Evolutionary conservation across 108 stramenopile species (phyloP), one percentile per base, ranked within the genome.

Genomic region (Fistulifera solaris): DNA sequence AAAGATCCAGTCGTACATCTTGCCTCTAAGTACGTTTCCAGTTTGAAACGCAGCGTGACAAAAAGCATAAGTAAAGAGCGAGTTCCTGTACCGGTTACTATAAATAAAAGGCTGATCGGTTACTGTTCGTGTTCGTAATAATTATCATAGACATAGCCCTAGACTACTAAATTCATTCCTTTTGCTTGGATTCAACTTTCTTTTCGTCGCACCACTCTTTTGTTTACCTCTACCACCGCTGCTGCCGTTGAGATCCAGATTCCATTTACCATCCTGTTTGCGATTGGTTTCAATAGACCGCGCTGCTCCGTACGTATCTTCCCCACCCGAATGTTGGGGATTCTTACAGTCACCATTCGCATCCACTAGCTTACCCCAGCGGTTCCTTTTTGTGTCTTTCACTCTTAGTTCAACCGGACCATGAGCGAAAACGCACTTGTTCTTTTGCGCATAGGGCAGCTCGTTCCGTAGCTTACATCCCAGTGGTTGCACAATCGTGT

Each of bases 381-480:
- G 60, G 63, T 82, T 72, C 44, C 71, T 62, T 67, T 94, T 94
- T 19, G 81, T 81, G 54, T 93, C 93, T 54, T 94, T 94, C 22
- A 97, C 90, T 27, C 96, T 76, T 48, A 97, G 71, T 66, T 97
- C 96, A 7, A 85, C 72, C 2, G 94, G 94, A 16, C 93, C 90
- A 67, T 97, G 96, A 7, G 96, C 96, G 62, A 97, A 97, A 41
- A 90, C 78, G 59, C 96, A 97, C 61, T 93, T 95, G 59, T 76
- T 83, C 70, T 83, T 87, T 76, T 81, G 19, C 81, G 70, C 94
- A 95, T 97, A 0, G 96, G 85, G 40, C 94, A 95, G 55, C 59
- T 62, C 27, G 76, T 81, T 18, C 95, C 95, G 15, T 68, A 49
- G 44, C 72, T 83, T 6, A 45, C 56, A 47, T 87, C 89, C 93